Conservation (phyloP, 306 rosid species). For the Vigna mungo region DNA sequence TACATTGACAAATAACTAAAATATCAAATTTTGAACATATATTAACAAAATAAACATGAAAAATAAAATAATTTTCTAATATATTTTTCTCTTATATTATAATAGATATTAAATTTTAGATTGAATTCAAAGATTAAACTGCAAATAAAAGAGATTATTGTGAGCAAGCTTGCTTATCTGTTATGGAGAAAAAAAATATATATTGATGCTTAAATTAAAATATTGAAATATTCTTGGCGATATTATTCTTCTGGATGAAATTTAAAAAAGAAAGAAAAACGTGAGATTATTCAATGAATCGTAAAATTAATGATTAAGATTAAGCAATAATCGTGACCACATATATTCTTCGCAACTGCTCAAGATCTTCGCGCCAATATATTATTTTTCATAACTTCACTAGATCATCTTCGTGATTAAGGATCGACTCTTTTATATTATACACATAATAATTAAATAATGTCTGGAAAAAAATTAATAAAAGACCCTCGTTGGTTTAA, state of each 20-base stretch:
- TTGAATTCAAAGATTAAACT: neutral
- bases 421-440: neutral
- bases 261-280: neutral
- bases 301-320: neutral
- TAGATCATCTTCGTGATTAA: neutral
- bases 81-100: too few species aligned
- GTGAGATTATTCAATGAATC: neutral
- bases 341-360: neutral
- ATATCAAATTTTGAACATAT: too few species aligned
- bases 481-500: neutral
- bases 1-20: too few species aligned
- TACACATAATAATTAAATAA: neutral
- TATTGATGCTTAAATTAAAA: neutral
- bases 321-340: neutral
- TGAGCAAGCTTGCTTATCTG: neutral
- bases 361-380: neutral
- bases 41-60: too few species aligned
- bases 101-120: neutral
- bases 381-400: too few species aligned
- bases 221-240: neutral
- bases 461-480: neutral
- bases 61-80: too few species aligned
- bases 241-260: neutral
- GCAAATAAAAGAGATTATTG: too few species aligned
- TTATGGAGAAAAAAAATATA: neutral